Evolutionary conservation across 306 rosid genomes (phyloP).

Genomic region (Fragaria ananassa): DNA sequence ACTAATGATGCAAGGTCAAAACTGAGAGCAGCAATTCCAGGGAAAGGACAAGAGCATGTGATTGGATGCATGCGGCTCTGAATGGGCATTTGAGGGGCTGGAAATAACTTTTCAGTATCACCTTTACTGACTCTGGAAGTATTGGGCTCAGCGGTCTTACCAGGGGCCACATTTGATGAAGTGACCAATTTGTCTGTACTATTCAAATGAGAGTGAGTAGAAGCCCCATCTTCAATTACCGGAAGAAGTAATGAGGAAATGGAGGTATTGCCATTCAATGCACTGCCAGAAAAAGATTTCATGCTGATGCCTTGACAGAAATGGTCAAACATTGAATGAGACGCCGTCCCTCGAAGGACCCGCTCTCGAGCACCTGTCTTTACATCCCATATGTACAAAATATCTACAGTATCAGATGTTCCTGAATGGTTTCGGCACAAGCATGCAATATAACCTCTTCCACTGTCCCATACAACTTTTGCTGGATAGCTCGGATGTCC

Average conservation of each 20-base stretch:
- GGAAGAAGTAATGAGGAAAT: constrained; percentile 78
- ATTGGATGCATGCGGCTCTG: constrained; percentile 60
- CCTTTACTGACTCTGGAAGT: constrained; percentile 46
- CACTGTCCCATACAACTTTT: constrained; percentile 94
- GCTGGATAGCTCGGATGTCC: constrained; percentile 82
- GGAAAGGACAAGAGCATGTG: constrained; percentile 84
- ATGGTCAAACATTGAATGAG: constrained; percentile 89
- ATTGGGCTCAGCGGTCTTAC: constrained; percentile 41
- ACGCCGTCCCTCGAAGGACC: constrained; percentile 78
- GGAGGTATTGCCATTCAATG: constrained; percentile 82
- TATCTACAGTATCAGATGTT: constrained; percentile 59
- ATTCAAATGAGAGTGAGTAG: constrained; percentile 43
- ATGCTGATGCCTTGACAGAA: constrained; percentile 74
- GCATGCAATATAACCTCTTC: constrained; percentile 82
- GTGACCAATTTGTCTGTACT: constrained; percentile 39
- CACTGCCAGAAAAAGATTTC: constrained; percentile 61
- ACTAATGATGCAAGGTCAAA: constrained; percentile 77
- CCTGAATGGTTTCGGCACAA: constrained; percentile 64
- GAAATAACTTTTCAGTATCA: constrained; percentile 31
- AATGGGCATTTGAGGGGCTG: constrained; percentile 31
- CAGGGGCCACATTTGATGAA: constrained; percentile 46
- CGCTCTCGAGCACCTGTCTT: constrained; percentile 90
- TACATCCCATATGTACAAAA: constrained; percentile 85
- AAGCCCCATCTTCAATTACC: constrained; percentile 64
- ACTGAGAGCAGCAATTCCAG: constrained; percentile 75